Evolutionary conservation across 108 stramenopile genomes (phyloP), one percentile per base, ranked within the genome.

Genomic region (Conticribra guillardii): DNA sequence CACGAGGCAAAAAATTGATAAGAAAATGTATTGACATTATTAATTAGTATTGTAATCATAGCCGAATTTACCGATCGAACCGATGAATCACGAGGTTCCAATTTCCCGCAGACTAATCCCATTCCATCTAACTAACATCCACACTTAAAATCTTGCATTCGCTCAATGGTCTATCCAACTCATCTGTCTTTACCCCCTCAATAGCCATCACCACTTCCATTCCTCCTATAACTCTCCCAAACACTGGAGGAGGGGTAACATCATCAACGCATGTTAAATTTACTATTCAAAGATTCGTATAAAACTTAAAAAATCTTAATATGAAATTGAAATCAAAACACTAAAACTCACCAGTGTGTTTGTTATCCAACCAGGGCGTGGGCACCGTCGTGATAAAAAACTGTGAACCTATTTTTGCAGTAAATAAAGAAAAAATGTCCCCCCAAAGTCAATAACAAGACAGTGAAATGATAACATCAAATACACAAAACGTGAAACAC

Each of bases 171-270:
- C 96, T 97, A 84, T 99, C 99, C 50, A 81, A 74, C 44, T 92
- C 90, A 76, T 98, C 97, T 11, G 95, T 96, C 68, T 96, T 92
- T 4, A 87, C 89, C 62, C 91, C 86, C 67, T 99, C 99, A 50
- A 99, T 99, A 31, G 85, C 70, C 45, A 79, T 84, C 15, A 91
- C 92, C 2, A 98, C 88, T 41, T 99, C 99, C 97, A 98, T 97
- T 27, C 99, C 99, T 45, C 81, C 81, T 5, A 74, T 81, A 41
- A 99, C 99, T 60, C 98, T 79, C 1, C 98, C 99, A 88, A 99
- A 99, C 19, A 99, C 97, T 5, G 96, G 67, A 46, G 69, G 76
- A 30, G 73, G 54, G 66, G 76, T 67, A 71, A 98, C 98, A 8
- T n/a, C 22, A 21, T 15, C 8, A 44, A 51, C 22, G 22, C 50